Percentiles rank a stretch among this genome's conserved stretches.
Evolutionary conservation across 2,329 filamentous ascomycete genomes (phyloP).

Genomic region (Cladophialophora bantiana): DNA sequence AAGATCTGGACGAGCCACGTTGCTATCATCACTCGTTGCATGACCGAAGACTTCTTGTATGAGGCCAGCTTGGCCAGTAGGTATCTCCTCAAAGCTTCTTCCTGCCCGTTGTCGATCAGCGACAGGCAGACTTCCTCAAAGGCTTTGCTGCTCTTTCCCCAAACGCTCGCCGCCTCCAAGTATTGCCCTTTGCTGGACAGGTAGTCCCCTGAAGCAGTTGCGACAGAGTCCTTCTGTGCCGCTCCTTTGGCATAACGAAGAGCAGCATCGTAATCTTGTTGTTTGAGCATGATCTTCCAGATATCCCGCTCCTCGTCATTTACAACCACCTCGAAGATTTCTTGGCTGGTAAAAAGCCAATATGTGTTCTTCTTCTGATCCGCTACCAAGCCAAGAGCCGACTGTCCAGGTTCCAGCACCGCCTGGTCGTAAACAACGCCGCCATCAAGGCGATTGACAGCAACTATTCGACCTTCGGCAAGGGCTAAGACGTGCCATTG

Average conservation of each 20-base stretch:
- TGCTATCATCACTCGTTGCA: slow-evolving; percentile 95
- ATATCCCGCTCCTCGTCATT: slow-evolving; percentile 90
- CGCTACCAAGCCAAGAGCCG: slow-evolving; percentile 80
- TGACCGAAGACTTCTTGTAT: slow-evolving; percentile 81
- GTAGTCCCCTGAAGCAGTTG: slow-evolving; percentile 89
- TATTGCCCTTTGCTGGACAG: slow-evolving; percentile 82
- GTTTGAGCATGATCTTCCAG: slow-evolving; percentile 90
- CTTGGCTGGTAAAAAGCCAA: slow-evolving; percentile 90
- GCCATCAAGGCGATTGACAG: slow-evolving; percentile 85
- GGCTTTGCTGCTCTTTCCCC: slow-evolving; percentile 93
- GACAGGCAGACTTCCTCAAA: slow-evolving; percentile 94
- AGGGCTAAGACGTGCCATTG: slow-evolving; percentile 92
- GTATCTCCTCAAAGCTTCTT: slow-evolving; percentile 90
- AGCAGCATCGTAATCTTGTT: slow-evolving; percentile 86
- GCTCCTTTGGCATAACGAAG: slow-evolving; percentile 81
- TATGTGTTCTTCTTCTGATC: slow-evolving; percentile 96
- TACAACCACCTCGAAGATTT: slow-evolving; percentile 93
- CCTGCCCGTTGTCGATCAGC: slow-evolving; percentile 88
- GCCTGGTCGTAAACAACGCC: slow-evolving; percentile 85
- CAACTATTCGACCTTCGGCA: slow-evolving; percentile 81
- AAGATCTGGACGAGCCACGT: slow-evolving; percentile 95
- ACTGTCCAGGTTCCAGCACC: slow-evolving; percentile 80
- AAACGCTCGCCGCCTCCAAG: slow-evolving; percentile 84
- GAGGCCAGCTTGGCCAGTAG: slow-evolving; percentile 81
- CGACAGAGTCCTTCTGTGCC: slow-evolving; percentile 86